Base-by-base conservation (phyloP, 2,329 filamentous ascomycete genomes). In the Beauveria brongniartii region DNA sequence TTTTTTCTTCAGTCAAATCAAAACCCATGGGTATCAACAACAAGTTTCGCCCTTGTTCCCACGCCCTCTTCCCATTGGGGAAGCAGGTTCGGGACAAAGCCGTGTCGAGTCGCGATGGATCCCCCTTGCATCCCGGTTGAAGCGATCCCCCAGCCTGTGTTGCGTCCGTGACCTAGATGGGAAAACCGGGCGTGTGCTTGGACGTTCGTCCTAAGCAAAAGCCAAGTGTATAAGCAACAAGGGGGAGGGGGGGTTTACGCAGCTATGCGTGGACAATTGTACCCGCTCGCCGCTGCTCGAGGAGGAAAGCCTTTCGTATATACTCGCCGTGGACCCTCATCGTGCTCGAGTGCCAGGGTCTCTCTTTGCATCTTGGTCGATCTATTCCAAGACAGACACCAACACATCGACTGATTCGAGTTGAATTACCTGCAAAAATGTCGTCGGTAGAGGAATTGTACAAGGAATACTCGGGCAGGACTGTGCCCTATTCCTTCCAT, bases 401-500 rank as follows among this genome's bases (percentile, higher is more conserved):
- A 50, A 55, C 16, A 50, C 41, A 41, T 18, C 3, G 16, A 43
- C 48, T 14, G 51, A 24, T 18, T n/a, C 16, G 51, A 41, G 30
- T 40, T 20, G 12, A 14, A 28, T 26, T n/a, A 20, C 2, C 20
- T 34, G 12, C 46, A 53, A 55, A 43, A 24, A 60, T 61, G 58
- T 61, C 58, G 24, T 55, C 58, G 43, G 43, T 53, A 28, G 51
- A 63, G 6, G 67, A 74, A 16, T 65, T 80, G 28, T 67, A 79
- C 37, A 65, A 67, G 34, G 63, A 73, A 63, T 81, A 80, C 63
- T 65, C 77, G 63, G 78, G 75, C 24, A 69, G 76, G 47, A 69
- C 81, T 20, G 77, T 82, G 26, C 78, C 79, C 26, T 74, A 76
- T 51, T 74, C 73, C 55, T 85, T 81, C 72, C 77, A 79, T 64